These are phyloP conservation scores for Solanum hybrid DNA, from an alignment of 305 asterid genomes.

Conservation along the genomic window DNA sequence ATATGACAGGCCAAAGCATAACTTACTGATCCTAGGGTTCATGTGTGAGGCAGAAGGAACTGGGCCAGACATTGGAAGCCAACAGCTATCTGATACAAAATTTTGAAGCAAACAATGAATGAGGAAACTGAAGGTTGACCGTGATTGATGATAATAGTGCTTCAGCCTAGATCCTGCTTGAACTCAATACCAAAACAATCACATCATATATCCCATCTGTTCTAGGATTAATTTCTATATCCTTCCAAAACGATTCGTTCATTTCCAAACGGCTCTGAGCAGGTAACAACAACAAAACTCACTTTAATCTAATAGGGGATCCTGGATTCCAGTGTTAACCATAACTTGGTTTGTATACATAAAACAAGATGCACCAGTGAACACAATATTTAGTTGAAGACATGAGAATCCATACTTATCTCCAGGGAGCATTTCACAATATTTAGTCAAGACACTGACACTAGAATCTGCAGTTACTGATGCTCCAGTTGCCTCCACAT, in stretches of 20 bases:
- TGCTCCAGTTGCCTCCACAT: slow-evolving; percentile 69
- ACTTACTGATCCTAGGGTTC: not conserved
- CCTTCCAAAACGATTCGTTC: not conserved
- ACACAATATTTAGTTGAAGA: not conserved
- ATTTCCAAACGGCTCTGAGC: not conserved
- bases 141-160: not conserved
- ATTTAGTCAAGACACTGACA: slow-evolving; percentile 50
- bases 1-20: not conserved
- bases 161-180: not conserved
- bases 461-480: slow-evolving; percentile 61
- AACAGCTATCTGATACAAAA: not conserved
- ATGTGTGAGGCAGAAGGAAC: not conserved
- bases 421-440: slow-evolving; percentile 58
- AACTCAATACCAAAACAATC: not conserved
- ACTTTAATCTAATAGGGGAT: not conserved
- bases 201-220: slow-evolving; percentile 1
- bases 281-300: not conserved
- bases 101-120: slow-evolving; percentile 1
- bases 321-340: not conserved
- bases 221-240: not conserved
- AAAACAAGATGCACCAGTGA: not conserved
- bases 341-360: not conserved
- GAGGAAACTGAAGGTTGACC: not conserved
- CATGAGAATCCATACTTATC: slow-evolving; percentile 42
- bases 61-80: not conserved